A percentile compares a stretch with the other conserved stretches of the same genome.
Conservation (phyloP, 2,329 filamentous ascomycete species). For the Rhinocladiella mackenziei region DNA sequence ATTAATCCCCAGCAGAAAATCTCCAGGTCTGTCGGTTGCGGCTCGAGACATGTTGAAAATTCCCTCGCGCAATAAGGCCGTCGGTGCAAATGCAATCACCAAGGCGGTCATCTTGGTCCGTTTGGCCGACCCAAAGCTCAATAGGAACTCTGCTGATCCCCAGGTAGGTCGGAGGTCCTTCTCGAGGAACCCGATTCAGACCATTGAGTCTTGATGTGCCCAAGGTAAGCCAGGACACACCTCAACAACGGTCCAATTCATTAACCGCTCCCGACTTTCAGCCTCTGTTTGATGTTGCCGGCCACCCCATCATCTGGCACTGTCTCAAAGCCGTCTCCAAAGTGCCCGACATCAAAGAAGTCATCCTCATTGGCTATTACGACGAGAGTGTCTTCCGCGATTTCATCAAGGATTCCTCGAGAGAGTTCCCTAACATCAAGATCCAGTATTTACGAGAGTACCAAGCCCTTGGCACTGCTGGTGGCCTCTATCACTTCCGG, state of each 20-base stretch:
- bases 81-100: constrained; percentile 56
- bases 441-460: constrained; percentile 98
- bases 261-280: constrained; percentile 36
- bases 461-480: constrained; percentile 89
- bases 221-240: constrained; percentile 59
- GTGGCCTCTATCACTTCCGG: constrained; percentile 97
- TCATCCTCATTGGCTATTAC: constrained; percentile 98
- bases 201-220: constrained; percentile 93
- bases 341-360: constrained; percentile 88
- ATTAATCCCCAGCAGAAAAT: too few species aligned
- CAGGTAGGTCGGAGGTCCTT: constrained; percentile 82
- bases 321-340: constrained; percentile 88
- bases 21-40: too few species aligned
- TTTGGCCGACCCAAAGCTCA: constrained; percentile 22
- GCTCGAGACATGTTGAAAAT: constrained; percentile 50
- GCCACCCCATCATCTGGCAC: constrained; percentile 97
- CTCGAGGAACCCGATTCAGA: constrained; percentile 89
- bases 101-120: constrained; percentile 92
- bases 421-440: constrained; percentile 79
- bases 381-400: constrained; percentile 95
- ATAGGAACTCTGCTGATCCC: constrained; percentile 32
- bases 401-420: constrained; percentile 88
- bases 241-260: background rate
- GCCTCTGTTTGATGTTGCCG: constrained; percentile 97
- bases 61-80: constrained; percentile 40